Conservation (phyloP, 83 land plant genomes). For the Thuja plicata region DNA sequence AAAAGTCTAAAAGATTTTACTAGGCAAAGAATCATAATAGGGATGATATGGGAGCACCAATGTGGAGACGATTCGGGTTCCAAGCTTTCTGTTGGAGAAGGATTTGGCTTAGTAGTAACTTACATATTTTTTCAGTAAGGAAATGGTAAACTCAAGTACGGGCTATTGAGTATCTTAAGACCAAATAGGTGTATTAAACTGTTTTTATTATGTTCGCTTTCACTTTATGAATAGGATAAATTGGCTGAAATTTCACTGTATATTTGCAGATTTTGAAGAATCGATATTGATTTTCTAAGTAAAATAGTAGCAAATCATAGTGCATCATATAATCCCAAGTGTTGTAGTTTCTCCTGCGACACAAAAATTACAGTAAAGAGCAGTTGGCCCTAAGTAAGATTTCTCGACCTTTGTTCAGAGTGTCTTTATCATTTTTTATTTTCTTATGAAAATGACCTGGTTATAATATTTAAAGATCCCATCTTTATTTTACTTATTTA, state of each 20-base stretch:
- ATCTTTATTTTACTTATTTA: neutral
- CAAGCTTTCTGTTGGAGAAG: neutral
- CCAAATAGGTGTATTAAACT: neutral
- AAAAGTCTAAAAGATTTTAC: neutral
- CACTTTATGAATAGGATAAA: neutral
- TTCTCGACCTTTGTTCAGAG: neutral
- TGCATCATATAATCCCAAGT: neutral
- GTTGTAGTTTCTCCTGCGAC: neutral
- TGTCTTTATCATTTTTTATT: neutral
- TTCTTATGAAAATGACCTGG: neutral
- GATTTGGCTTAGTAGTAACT: neutral
- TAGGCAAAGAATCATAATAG: neutral
- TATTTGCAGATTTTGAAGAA: conserved; percentile 2
- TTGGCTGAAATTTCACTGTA: neutral
- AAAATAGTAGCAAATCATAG: neutral
- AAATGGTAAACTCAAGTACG: neutral
- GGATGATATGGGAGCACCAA: neutral
- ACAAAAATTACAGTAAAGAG: neutral
- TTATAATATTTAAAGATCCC: neutral
- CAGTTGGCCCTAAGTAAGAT: neutral
- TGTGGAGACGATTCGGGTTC: neutral
- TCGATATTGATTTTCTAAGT: neutral
- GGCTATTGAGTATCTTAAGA: neutral
- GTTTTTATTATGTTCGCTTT: neutral
- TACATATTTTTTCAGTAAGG: neutral